These are phyloP conservation scores for Tetrapisispora nanseiensis DNA, from an alignment of 805 yeast genomes.

Conservation along the genomic window DNA sequence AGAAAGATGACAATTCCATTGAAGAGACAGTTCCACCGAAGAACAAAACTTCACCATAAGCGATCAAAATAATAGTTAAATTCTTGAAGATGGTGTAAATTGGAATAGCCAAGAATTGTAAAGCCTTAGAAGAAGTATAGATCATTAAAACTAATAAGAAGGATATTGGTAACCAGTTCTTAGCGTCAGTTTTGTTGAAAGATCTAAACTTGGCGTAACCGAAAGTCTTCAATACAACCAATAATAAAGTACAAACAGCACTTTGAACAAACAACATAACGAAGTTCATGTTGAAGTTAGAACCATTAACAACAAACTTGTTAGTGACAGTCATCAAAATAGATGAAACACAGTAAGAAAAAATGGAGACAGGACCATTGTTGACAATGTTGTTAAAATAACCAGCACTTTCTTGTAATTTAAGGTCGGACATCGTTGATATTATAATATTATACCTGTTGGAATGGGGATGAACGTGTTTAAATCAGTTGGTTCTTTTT, in stretches of 20 bases:
- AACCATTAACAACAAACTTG: constrained; percentile 74
- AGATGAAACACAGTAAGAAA: constrained; percentile 85
- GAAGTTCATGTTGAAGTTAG: constrained; percentile 74
- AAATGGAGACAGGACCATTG: constrained; percentile 53
- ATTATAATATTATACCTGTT: too few relatives aligned
- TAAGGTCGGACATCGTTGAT: constrained; percentile 30
- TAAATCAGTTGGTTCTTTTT: too few relatives aligned
- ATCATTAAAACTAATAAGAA: constrained; percentile 82
- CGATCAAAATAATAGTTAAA: constrained; percentile 86
- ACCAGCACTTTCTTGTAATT: constrained; percentile 7
- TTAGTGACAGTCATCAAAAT: constrained; percentile 96
- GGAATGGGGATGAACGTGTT: too few relatives aligned
- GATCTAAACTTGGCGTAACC: constrained; percentile 76
- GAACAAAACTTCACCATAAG: constrained; percentile 95
- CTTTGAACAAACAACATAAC: constrained; percentile 81
- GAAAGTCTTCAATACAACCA: constrained; percentile 55
- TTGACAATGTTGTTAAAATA: constrained; percentile 28
- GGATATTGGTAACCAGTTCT: constrained; percentile 91
- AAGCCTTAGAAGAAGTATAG: constrained; percentile 87
- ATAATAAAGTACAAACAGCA: constrained; percentile 64
- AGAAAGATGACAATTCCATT: constrained; percentile 79
- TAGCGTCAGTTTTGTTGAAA: constrained; percentile 74
- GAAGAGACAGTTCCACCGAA: constrained; percentile 83
- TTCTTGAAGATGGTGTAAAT: constrained; percentile 95
- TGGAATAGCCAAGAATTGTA: constrained; percentile 80